phyloP scores from a whole-genome alignment of 768 basidiomycete genomes.

The Boletales sp. region DNA sequence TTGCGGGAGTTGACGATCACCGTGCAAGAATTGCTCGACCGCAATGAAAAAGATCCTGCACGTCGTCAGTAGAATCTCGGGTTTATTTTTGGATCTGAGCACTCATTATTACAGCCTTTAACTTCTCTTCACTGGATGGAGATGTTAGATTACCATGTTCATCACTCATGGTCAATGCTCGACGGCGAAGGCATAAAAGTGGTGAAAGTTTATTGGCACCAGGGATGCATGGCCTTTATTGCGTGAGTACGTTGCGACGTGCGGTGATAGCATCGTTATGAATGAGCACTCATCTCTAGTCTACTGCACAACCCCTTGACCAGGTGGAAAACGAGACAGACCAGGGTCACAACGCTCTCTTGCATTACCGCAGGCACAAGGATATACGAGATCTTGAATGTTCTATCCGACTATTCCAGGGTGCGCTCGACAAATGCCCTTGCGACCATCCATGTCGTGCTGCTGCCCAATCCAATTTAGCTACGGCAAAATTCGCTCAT shows the following conservation, averaged over 20 bases:
- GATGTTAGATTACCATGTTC: background rate
- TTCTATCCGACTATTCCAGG: background rate
- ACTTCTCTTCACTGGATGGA: too few relatives aligned
- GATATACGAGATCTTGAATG: background rate
- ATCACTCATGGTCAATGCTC: background rate
- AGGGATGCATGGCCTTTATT: background rate
- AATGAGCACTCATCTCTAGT: background rate
- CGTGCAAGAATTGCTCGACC: too few relatives aligned
- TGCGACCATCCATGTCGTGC: conserved; percentile 2
- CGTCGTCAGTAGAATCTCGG: too few relatives aligned
- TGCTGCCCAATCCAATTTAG: conserved; percentile 1
- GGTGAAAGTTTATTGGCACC: too few relatives aligned
- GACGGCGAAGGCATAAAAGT: background rate
- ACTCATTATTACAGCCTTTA: too few relatives aligned
- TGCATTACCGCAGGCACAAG: background rate
- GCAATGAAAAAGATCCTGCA: too few relatives aligned
- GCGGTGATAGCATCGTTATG: too few relatives aligned
- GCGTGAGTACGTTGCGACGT: background rate
- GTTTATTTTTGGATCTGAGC: too few relatives aligned
- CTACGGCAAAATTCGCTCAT: background rate
- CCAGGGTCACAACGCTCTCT: background rate
- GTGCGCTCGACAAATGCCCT: conserved; percentile 2
- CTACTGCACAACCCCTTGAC: background rate
- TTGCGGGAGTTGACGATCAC: too few relatives aligned
- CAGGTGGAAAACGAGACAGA: background rate